Evolutionary conservation across 2,329 filamentous ascomycete genomes (phyloP).

Genomic region (Hymenoscyphus occultus): DNA sequence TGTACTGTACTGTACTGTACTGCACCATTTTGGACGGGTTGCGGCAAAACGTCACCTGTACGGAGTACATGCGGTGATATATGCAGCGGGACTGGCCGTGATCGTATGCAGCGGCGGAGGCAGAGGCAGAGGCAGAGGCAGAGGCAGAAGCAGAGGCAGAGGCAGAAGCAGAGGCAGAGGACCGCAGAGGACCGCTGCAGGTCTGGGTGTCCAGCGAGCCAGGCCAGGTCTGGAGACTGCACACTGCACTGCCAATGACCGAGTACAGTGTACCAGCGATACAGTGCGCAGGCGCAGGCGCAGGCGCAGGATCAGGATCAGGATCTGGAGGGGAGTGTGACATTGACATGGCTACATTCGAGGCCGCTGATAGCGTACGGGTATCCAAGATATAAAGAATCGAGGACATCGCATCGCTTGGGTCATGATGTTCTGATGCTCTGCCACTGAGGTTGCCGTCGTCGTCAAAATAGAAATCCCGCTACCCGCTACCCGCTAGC

Average conservation of each 20-base stretch:
- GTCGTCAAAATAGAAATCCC: neutral
- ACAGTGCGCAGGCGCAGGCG: neutral
- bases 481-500: neutral
- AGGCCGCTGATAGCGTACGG: neutral
- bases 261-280: conserved; percentile 4
- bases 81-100: conserved; percentile 10
- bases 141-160: neutral
- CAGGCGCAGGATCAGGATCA: neutral
- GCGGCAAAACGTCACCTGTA: conserved; percentile 12
- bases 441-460: neutral
- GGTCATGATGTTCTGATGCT: neutral
- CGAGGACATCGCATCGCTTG: neutral
- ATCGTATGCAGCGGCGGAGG: neutral
- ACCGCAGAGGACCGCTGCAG: neutral
- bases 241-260: neutral
- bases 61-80: neutral
- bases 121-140: too few relatives aligned
- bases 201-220: neutral
- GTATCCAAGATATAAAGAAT: neutral
- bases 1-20: too few relatives aligned
- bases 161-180: too few relatives aligned
- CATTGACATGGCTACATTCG: conserved; percentile 4
- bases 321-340: neutral
- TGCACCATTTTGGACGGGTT: neutral
- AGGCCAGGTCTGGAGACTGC: neutral